Percentiles rank a stretch among this genome's conserved stretches.
phyloP scores from a whole-genome alignment of 2,329 filamentous ascomycete genomes.

The Colletotrichum salicis region DNA sequence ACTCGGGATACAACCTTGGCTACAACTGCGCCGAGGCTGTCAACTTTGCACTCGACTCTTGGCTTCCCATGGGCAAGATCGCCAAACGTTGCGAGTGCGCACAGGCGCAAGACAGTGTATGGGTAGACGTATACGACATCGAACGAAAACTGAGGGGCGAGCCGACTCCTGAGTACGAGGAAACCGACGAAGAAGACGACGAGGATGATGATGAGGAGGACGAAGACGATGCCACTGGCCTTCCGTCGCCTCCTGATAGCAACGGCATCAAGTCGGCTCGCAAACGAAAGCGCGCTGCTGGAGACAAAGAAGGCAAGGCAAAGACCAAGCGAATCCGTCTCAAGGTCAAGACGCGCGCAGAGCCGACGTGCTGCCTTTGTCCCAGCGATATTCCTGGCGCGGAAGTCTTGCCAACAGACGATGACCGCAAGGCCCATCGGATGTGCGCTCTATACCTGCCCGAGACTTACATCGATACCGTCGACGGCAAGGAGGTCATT shows the following conservation, averaged over 20 bases:
- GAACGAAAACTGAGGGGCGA: conserved; percentile 94
- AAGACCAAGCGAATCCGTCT: conserved; percentile 83
- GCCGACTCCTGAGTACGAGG: conserved; percentile 84
- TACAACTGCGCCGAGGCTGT: conserved; percentile 99
- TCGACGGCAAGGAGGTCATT: conserved; percentile 77
- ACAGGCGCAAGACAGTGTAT: conserved; percentile 94
- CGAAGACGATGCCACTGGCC: conserved; percentile 70
- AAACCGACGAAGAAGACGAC: conserved; percentile 77
- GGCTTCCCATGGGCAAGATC: conserved; percentile 93
- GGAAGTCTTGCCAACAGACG: conserved; percentile 86
- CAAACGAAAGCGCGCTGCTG: conserved; percentile 73
- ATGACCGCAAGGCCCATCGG: conserved; percentile 86
- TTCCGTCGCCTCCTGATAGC: conserved; percentile 77
- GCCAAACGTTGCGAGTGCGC: conserved; percentile 98
- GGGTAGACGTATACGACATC: conserved; percentile 96
- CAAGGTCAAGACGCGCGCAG: conserved; percentile 74
- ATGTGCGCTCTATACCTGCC: conserved; percentile 91
- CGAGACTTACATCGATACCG: conserved; percentile 85
- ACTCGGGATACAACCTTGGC: conserved; percentile 96
- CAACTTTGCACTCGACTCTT: conserved; percentile 95
- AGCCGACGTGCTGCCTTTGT: conserved; percentile 89
- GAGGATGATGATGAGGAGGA: conserved; percentile 74
- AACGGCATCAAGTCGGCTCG: conserved; percentile 49
- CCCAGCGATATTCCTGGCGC: conserved; percentile 88
- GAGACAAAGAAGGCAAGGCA: conserved; percentile 57